These are phyloP conservation scores for Apiospora sp. DNA, from an alignment of 2,329 filamentous ascomycete genomes.

Conservation along the genomic window DNA sequence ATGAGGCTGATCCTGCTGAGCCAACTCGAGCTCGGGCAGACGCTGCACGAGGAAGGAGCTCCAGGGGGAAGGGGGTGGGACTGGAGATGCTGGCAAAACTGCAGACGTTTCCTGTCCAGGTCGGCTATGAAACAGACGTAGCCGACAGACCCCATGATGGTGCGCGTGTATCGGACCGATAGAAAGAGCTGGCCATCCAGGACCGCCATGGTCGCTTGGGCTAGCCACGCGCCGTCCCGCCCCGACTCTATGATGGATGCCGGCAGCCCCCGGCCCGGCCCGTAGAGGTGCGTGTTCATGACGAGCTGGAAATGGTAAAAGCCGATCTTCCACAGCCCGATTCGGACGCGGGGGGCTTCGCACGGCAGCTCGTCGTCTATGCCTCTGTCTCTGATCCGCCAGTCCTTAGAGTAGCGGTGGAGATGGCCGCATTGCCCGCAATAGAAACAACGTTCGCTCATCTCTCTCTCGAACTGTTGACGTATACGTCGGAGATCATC, in stretches of 20 bases:
- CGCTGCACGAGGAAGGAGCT: neutral
- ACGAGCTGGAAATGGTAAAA: neutral
- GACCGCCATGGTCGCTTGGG: neutral
- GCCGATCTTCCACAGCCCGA: neutral
- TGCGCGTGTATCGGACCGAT: neutral
- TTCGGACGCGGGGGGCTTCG: too few relatives aligned
- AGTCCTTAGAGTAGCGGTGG: neutral
- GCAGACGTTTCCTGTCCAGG: neutral
- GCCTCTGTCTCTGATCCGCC: neutral
- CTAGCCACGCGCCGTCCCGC: neutral
- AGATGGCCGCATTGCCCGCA: neutral
- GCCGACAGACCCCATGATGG: neutral
- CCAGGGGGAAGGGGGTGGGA: too few relatives aligned
- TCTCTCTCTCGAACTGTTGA: neutral
- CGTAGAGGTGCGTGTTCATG: neutral
- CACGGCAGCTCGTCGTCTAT: neutral
- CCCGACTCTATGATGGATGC: neutral
- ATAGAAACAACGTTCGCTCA: neutral
- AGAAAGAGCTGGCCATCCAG: neutral
- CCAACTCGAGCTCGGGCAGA: neutral
- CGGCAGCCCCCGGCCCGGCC: neutral
- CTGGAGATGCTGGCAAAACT: neutral
- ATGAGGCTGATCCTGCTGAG: neutral
- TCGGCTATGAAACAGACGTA: neutral
- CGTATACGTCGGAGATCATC: neutral